phyloP scores from a whole-genome alignment of 768 basidiomycete species.

The Trametes punicea region DNA sequence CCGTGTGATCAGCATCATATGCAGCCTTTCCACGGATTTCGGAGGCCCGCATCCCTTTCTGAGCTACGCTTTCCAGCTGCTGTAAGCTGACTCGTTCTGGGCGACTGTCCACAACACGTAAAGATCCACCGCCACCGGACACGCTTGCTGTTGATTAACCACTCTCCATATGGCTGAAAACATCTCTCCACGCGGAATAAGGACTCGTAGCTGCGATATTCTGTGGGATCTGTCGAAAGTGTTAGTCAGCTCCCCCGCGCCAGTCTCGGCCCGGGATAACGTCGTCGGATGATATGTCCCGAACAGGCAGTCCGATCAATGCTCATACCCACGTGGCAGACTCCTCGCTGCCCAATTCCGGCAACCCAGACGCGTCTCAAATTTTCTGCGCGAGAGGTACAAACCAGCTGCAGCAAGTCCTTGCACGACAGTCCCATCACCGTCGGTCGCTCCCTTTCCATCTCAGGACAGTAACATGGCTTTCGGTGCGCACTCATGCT shows the following conservation, averaged over 20 bases:
- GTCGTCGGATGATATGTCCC: neutral
- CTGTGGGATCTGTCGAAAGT: neutral
- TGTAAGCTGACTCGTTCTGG: neutral
- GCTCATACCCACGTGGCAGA: conserved; percentile 4
- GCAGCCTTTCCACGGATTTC: neutral
- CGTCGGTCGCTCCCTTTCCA: neutral
- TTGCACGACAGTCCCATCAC: conserved; percentile 8
- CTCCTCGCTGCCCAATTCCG: neutral
- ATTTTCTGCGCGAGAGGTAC: conserved; percentile 2
- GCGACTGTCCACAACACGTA: no score
- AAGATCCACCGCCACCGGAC: no score
- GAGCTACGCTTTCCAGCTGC: neutral
- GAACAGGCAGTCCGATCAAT: neutral
- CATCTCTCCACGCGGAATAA: no score
- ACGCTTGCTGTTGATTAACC: no score
- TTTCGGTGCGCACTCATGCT: conserved; percentile 26
- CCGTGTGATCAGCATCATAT: conserved; percentile 7
- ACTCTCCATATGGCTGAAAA: no score
- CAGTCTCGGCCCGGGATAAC: neutral
- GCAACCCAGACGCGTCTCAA: conserved; percentile 4
- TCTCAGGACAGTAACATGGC: conserved; percentile 28
- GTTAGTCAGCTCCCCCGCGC: neutral
- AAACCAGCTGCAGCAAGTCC: conserved; percentile 1
- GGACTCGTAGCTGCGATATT: no score
- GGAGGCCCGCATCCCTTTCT: neutral